phyloP scores from a whole-genome alignment of 2,329 filamentous ascomycete species.

The Aspergillus cejpii region DNA sequence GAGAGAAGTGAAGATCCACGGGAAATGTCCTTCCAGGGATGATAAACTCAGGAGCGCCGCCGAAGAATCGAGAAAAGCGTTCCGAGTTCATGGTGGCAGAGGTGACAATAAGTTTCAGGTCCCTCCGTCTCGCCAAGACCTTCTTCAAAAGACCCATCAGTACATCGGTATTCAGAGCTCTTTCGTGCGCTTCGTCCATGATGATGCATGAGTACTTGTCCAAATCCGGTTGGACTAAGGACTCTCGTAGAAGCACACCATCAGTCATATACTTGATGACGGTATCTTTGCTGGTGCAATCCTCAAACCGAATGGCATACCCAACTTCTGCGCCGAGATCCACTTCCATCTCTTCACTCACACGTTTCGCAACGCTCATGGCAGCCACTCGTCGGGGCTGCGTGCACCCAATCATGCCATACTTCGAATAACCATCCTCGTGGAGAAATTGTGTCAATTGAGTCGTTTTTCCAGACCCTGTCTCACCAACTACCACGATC shows the following conservation, averaged over 20 bases:
- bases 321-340: slow-evolving; percentile 80
- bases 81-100: slow-evolving; percentile 99
- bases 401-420: slow-evolving; percentile 90
- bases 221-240: slow-evolving; percentile 81
- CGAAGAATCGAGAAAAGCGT: slow-evolving; percentile 91
- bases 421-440: slow-evolving; percentile 85
- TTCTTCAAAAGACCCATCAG: slow-evolving; percentile 98
- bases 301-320: slow-evolving; percentile 96
- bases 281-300: slow-evolving; percentile 93
- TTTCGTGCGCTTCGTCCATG: slow-evolving; percentile 98
- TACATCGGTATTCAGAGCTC: slow-evolving; percentile 93
- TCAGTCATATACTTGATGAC: slow-evolving; percentile 99
- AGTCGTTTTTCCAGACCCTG: slow-evolving; percentile 94
- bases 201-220: slow-evolving; percentile 98
- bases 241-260: slow-evolving; percentile 87
- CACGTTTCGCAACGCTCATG: slow-evolving; percentile 98
- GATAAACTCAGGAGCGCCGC: slow-evolving; percentile 89
- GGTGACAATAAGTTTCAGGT: slow-evolving; percentile 93
- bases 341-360: slow-evolving; percentile 97
- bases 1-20: slow-evolving; percentile 91
- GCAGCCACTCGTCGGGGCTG: slow-evolving; percentile 93
- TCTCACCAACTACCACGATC: slow-evolving; percentile 92
- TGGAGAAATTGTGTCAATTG: slow-evolving; percentile 93
- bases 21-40: slow-evolving; percentile 96
- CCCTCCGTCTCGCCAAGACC: slow-evolving; percentile 77